Conservation (phyloP, 768 basidiomycete species). For the Xerocomellus amylosporus region DNA sequence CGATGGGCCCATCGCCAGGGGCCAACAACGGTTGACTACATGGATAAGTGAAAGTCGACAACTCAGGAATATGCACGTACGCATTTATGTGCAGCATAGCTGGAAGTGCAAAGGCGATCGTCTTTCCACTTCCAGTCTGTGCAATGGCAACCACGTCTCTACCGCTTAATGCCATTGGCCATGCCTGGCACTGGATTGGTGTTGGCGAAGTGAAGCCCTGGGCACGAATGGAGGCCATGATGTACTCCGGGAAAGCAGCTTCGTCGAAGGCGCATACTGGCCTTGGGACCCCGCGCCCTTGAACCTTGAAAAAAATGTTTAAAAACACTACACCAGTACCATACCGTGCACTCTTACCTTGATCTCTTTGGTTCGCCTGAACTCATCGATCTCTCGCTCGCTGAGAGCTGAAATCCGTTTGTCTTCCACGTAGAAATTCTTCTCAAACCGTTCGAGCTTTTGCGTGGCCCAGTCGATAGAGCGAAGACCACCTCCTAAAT, state of each 20-base stretch:
- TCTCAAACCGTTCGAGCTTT: slow-evolving; percentile 85
- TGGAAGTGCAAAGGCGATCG: slow-evolving; percentile 96
- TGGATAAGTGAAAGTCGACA: background rate
- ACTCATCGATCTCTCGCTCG: slow-evolving; percentile 88
- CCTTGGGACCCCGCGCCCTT: slow-evolving; percentile 84
- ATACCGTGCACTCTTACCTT: slow-evolving; percentile 47
- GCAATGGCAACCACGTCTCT: slow-evolving; percentile 95
- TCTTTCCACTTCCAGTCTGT: slow-evolving; percentile 98
- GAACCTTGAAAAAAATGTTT: slow-evolving; percentile 53
- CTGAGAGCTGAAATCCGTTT: slow-evolving; percentile 72
- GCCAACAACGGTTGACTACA: slow-evolving; percentile 84
- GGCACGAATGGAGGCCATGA: slow-evolving; percentile 88
- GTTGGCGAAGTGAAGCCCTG: slow-evolving; percentile 92
- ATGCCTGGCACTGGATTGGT: slow-evolving; percentile 97
- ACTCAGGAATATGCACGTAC: slow-evolving; percentile 42
- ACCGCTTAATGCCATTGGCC: slow-evolving; percentile 98
- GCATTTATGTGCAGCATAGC: slow-evolving; percentile 99
- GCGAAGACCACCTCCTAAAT: slow-evolving; percentile 78
- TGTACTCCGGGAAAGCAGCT: slow-evolving; percentile 93
- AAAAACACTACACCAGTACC: background rate
- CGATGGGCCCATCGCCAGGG: slow-evolving; percentile 96
- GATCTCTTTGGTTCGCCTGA: slow-evolving; percentile 81
- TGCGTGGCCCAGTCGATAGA: slow-evolving; percentile 80
- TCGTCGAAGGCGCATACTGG: slow-evolving; percentile 93
- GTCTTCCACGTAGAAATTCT: slow-evolving; percentile 96